These are phyloP conservation scores for Colletotrichum costaricense DNA, from an alignment of 2,329 filamentous ascomycete species.

Conservation along the genomic window DNA sequence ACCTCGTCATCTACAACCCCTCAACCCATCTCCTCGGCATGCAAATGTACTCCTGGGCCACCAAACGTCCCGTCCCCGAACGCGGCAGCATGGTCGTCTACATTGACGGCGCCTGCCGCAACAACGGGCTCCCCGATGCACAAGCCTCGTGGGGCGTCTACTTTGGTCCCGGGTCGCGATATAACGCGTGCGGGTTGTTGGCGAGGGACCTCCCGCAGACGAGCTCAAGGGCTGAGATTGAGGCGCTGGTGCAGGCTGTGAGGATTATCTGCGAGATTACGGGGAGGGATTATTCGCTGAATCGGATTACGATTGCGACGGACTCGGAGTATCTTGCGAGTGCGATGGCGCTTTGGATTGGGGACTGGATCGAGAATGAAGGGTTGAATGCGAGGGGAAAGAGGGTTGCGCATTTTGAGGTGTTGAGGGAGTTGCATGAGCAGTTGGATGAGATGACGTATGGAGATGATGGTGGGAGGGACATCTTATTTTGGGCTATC, in stretches of 20 bases:
- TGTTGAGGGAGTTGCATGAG: slow-evolving; percentile 27
- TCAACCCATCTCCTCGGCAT: slow-evolving; percentile 2
- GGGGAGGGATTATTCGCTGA: slow-evolving; percentile 2
- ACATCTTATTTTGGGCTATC: slow-evolving; percentile 36
- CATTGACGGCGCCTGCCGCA: slow-evolving; percentile 41
- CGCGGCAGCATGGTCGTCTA: slow-evolving; percentile 36
- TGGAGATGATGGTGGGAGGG: slow-evolving; percentile 30
- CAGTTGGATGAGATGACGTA: slow-evolving; percentile 33
- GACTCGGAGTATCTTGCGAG: slow-evolving; percentile 37
- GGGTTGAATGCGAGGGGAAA: slow-evolving; percentile 8
- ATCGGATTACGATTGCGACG: slow-evolving; percentile 30
- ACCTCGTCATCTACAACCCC: slow-evolving; percentile 22
- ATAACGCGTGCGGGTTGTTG: slow-evolving; percentile 35
- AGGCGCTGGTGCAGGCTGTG: slow-evolving; percentile 36
- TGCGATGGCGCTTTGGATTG: slow-evolving; percentile 35
- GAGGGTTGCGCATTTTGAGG: slow-evolving; percentile 26
- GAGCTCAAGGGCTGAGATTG: slow-evolving; percentile 37
- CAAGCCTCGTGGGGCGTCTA: slow-evolving; percentile 41
- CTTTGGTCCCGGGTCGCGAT: slow-evolving; percentile 39
- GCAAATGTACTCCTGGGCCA: slow-evolving; percentile 5
- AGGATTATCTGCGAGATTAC: slow-evolving; percentile 15
- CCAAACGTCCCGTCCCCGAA: not conserved
- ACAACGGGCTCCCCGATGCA: slow-evolving; percentile 37
- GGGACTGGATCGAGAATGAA: slow-evolving; percentile 35
- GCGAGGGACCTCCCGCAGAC: slow-evolving; percentile 32